These are phyloP conservation scores for Clavispora phyllophila DNA, from an alignment of 805 yeast genomes.

Conservation along the genomic window DNA sequence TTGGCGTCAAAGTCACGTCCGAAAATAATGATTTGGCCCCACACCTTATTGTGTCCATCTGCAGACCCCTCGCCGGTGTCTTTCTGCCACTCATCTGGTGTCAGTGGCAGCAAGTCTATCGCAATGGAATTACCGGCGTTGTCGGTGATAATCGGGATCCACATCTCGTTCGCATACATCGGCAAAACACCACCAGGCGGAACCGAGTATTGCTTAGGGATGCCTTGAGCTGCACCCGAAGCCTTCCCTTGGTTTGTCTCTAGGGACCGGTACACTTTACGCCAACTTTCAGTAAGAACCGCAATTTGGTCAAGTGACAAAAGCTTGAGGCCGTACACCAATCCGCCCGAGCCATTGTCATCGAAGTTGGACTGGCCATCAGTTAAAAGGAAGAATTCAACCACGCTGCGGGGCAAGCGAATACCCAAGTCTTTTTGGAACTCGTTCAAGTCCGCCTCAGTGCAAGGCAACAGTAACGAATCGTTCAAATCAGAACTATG, in stretches of 20 bases:
- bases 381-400: constrained; percentile 73
- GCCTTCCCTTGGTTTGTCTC: background rate
- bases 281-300: constrained; percentile 82
- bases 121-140: constrained; percentile 89
- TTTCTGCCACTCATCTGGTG: constrained; percentile 61
- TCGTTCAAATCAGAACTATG: constrained; percentile 79
- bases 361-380: constrained; percentile 81
- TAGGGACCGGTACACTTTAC: constrained; percentile 53
- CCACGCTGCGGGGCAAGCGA: constrained; percentile 72
- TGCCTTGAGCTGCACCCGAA: constrained; percentile 9
- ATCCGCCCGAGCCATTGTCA: constrained; percentile 61
- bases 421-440: constrained; percentile 79
- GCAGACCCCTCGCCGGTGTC: constrained; percentile 4
- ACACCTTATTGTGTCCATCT: constrained; percentile 26
- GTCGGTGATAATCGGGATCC: constrained; percentile 92
- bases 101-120: constrained; percentile 67
- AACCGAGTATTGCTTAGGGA: constrained; percentile 54
- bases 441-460: constrained; percentile 71
- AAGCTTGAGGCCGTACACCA: constrained; percentile 74
- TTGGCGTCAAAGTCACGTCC: constrained; percentile 94
- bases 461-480: constrained; percentile 73
- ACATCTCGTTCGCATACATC: constrained; percentile 79
- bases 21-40: constrained; percentile 89
- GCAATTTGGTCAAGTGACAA: constrained; percentile 78
- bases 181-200: constrained; percentile 74